Evolutionary conservation across 73 alveolate genomes (phyloP), one percentile per base, ranked within the genome.

Genomic region (Paramecium sexaurelia): DNA sequence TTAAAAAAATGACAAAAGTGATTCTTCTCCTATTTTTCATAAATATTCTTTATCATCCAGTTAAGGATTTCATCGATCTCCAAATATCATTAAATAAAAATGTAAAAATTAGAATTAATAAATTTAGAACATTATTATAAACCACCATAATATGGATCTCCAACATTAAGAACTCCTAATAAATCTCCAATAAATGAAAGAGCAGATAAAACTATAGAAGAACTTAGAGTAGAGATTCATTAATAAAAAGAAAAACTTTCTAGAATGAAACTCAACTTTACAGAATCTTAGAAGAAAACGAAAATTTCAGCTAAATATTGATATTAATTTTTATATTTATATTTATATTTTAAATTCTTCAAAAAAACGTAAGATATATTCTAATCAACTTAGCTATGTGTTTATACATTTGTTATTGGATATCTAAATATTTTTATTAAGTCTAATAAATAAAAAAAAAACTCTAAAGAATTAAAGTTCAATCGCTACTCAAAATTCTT

Each of bases 271-370:
- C 26, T 78, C 24, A 78, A 78, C 17, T 78, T 78, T 45, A 78
- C 90, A 24, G 90, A 78, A 78, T 78, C 90, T 78, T 32, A 78
- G 90, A 78, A 78, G 55, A 78, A 78, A 43, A 26, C 83, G 20
- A 61, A 61, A 61, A 61, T 32, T 29, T 2, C 43, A 8, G 1
- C 83, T 6, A 24, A 51, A 6, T 51, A 51, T 51, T 51, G 83
- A 61, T 61, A 61, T 61, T 61, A 32, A 61, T 61, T 61, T 61
- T 29, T 61, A 61, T 61, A 29, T 61, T 13, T 61, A 61, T 29
- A 61, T 61, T 61, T 61, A 61, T 29, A 61, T 61, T 61, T 61
- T 26, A 26, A 41, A 61, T 61, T 61, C 83, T 61, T 41, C 83
- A 61, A 26, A 61, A 61, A 10, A 1, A 29, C 11, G 39, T 29